Conservation (phyloP, 129 eudicot species). For the Flaveria linearis region DNA sequence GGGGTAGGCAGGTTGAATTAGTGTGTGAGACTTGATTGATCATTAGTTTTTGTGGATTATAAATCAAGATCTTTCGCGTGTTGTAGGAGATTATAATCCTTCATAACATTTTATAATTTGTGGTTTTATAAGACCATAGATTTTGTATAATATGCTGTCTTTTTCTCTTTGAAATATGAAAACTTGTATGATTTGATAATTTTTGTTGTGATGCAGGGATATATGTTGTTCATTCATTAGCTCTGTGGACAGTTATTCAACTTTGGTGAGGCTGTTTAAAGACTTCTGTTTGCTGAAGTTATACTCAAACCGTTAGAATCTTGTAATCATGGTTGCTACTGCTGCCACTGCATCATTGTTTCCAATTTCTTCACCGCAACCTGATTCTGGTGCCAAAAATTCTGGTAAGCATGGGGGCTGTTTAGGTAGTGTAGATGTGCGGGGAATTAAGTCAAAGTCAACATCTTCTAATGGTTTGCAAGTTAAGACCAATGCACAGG, state of each 20-base stretch:
- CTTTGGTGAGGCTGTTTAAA: not conserved
- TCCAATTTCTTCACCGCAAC: conserved; percentile 54
- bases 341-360: conserved; percentile 73
- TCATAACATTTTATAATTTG: no score
- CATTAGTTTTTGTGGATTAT: not conserved
- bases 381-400: conserved; percentile 62
- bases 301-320: not conserved
- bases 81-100: no score
- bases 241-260: conserved; percentile 1
- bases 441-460: conserved; percentile 58
- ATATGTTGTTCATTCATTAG: conserved; percentile 18
- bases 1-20: conserved; percentile 13
- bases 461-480: conserved; percentile 55
- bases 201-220: conserved; percentile 35
- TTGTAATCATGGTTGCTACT: conserved; percentile 61
- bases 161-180: not conserved
- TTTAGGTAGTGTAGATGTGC: conserved; percentile 55
- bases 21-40: conserved; percentile 8
- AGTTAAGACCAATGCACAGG: conserved; percentile 80
- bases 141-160: not conserved
- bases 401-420: conserved; percentile 49
- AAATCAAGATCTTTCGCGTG: not conserved
- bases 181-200: not conserved
- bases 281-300: not conserved
- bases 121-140: not conserved